Base-by-base conservation (phyloP, 495 filamentous ascomycete species). In the Penicillium macrosclerotiorum region DNA sequence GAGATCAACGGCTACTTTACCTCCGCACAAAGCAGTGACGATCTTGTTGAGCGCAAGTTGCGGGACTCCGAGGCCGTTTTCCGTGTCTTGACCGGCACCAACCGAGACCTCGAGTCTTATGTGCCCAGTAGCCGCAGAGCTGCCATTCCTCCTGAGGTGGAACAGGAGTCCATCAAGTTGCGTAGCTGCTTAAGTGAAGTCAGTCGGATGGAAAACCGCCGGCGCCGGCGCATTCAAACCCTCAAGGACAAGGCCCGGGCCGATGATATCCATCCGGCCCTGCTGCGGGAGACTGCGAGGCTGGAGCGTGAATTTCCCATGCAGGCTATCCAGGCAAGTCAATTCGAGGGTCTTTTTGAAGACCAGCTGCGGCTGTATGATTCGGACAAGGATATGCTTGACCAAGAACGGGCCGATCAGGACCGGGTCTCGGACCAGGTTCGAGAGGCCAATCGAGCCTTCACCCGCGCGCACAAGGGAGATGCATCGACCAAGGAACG, bases 311-410 rank as follows among this genome's bases (percentile, higher is more conserved):
- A 86, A 30, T 90, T 87, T 44, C 86, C 91, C 1, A 89, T 88
- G 75, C 89, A 88, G 24, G 76, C 81, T 22, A 84, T 98, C 35
- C 83, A 88, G 30, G 81, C 91, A 2, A 87, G 81, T 13, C 88
- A 96, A 46, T 98, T 98, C 54, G 93, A 96, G 54, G 80, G 82
- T 35, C 81, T 97, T 25, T 96, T 97, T 44, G 89, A 95, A 57
- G 75, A 86, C 37, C 83, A 89, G 2, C 75, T 98, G 8, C 74
- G 74, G 8, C 67, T 80, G n/a, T 98, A 97, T 57, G 83, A 93
- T 50, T 57, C 81, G 1, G 90, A 96, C 45, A 61, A 83, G 19
- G 75, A 82, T 5, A 80, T 81, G 48, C 63, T 96, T 1, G 72
- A 77, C 12, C 75, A 84, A 45, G 93, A 98, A 60, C 71, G 73